Evolutionary conservation across 768 basidiomycete species (phyloP), one percentile per base, ranked within the genome.

Genomic region (Lyophyllum semitale): DNA sequence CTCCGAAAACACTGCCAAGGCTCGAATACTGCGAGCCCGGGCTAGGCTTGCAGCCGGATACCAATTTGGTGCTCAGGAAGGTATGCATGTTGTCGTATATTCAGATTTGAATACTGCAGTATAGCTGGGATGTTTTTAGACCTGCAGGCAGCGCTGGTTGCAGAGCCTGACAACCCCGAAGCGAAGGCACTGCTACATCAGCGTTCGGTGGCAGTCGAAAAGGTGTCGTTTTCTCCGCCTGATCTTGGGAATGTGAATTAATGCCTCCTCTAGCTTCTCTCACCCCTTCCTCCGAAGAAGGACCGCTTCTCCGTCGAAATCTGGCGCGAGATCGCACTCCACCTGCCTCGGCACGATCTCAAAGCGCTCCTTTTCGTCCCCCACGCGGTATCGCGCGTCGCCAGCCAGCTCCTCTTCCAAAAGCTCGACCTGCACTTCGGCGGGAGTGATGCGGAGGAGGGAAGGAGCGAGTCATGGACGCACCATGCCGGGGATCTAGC

Each of bases 161-260:
- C 76, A 20, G 87, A 89, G 56, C 87, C 88, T 42, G 84, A 84
- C 64, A 85, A 90, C 69, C 77, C 81, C 48, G 88, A 88, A 63
- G 88, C 87, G 22, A 82, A 81, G 57, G 75, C 79, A 3, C 71
- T 89, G 51, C 72, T 85, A 25, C 76, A 84, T 70, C 74, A 81
- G 67, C 74, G 81, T 54, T 71, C 82, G 57, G 78, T 82, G 25
- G 74, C 79, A 25, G 77, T 83, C 9, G 82, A 84, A 62, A 85
- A 84, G 79, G 85, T 84, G n/a, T 52, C 38, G 69, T 61, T n/a
- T 22, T 29, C 38, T 29, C 38, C 22, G 13, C 38, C n/a, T 44
- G 23, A 4, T 20, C 12, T 22, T 32, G 22, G 11, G 47, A 26
- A 22, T 41, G 29, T 37, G 43, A 20, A 8, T 43, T 54, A 26